Evolutionary conservation across 371 early-diverging fungal genomes (phyloP).

Genomic region (Hamiltosporidium tvaerminnensis): DNA sequence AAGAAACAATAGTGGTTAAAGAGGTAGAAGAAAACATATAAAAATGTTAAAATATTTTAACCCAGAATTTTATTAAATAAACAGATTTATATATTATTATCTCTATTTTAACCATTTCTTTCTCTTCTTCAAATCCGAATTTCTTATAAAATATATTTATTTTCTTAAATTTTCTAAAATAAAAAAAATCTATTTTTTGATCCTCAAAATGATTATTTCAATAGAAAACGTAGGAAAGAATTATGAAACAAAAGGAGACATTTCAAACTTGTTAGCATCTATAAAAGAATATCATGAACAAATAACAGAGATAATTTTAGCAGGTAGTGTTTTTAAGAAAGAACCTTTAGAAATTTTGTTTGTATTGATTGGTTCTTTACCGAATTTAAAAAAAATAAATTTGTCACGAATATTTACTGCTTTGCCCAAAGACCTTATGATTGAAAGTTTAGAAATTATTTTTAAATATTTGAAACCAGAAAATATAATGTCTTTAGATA

Average conservation of each 20-base stretch:
- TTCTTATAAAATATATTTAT: too few species aligned
- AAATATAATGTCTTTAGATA: slow-evolving; percentile 31
- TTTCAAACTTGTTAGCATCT: too few species aligned
- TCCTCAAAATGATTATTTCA: not conserved
- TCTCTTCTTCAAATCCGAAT: too few species aligned
- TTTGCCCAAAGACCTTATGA: slow-evolving; percentile 40
- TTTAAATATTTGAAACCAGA: slow-evolving; percentile 12
- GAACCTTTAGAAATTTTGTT: not conserved
- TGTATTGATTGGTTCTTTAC: not conserved
- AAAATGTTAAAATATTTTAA: too few species aligned
- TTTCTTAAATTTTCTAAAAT: too few species aligned
- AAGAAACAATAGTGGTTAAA: too few species aligned
- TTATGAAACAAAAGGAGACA: not conserved
- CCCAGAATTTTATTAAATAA: too few species aligned
- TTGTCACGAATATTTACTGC: slow-evolving; percentile 40
- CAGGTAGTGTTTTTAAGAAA: not conserved
- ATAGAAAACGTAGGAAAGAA: not conserved
- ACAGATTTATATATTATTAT: too few species aligned
- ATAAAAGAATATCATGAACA: not conserved
- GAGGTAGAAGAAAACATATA: too few species aligned
- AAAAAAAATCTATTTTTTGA: not conserved
- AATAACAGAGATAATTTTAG: not conserved
- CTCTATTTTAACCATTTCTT: too few species aligned
- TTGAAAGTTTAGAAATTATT: slow-evolving; percentile 27
- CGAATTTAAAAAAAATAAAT: slow-evolving; percentile 18